Base-by-base conservation (phyloP, 208 protist genomes). In the Crithidia thermophila region DNA sequence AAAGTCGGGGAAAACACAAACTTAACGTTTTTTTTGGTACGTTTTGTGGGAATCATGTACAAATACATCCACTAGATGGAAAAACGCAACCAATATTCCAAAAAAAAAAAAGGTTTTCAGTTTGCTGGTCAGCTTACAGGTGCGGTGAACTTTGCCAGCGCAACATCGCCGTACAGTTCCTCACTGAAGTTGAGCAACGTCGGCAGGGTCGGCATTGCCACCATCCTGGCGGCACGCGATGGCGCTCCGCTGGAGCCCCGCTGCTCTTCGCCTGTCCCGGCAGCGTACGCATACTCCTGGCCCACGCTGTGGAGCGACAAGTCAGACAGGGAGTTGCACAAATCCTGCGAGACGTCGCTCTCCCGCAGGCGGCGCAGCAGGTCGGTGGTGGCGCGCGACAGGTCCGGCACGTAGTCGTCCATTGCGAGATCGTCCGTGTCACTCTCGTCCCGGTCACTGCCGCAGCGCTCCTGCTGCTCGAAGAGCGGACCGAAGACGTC, bases 401-500 rank as follows among this genome's bases (percentile, higher is more conserved):
- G 30, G 36, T 57, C 61, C 11, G 40, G 37, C 11, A 64, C 7
- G 50, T 67, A 59, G 40, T 62, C 64, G 25, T 69, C 62, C 27
- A 64, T 55, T 40, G 23, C 18, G 18, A 66, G 14, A 14, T 81
- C 67, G n/a, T 79, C 63, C 0, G 57, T 30, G 20, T 80, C 78
- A 14, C 62, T 59, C 45, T 69, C 51, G 34, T 85, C 80, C 2
- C 83, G 80, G 49, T 85, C 78, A 59, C 82, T 92, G 33, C 83
- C 83, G 53, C 66, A 82, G 33, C 37, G 45, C 70, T 92, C 86
- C 55, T 92, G 83, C 25, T 59, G 64, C 21, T 60, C 70, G 39
- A 81, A 92, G 30, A 87, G 68, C 0, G 72, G 64, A 2, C 72
- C 59, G 46, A 92, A 89, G 9, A 89, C 67, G 59, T 92, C 76